Base-by-base conservation (phyloP, 345 rosid genomes). In the Hypericum androsaemum region DNA sequence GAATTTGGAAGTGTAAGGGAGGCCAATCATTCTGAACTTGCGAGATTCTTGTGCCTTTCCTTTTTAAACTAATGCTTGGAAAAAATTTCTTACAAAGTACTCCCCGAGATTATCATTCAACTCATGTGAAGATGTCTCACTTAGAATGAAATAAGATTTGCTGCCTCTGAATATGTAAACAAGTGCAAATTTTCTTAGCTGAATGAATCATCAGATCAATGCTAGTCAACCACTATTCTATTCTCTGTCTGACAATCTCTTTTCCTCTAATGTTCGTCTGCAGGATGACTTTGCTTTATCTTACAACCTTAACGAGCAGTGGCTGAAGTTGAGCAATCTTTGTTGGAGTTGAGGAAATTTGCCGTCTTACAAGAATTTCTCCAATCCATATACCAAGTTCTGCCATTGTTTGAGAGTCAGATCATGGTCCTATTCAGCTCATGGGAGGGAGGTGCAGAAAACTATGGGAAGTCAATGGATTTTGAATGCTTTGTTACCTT, bases 351-450 rank as follows among this genome's bases (percentile, higher is more conserved):
- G 32, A 52, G 37, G 50, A 43, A 39, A 41, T 12, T 35, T 57
- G 16, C 42, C 48, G 51, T 63, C 60, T 77, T 77, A 84, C 69
- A 84, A 50, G 62, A 92, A 70, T 60, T 92, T 87, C 79, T 92
- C 89, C 65, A 84, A 71, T 67, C 95, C 96, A 62, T 81, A 83
- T 50, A 84, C 83, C 77, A 92, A 70, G 73, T 83, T 88, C 96
- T 92, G 94, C 66, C 53, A 46, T 39, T 57, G 51, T 39, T 53
- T 11, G 50, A 40, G 70, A 49, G 47, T 53, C 6, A n/a, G 36
- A 36, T 17, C 64, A 32, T 47, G 41, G 49, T 35, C 42, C 56
- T 42, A 56, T 56, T 62, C 49, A 46, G 15, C 32, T 22, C 32
- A 22, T 22, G 38, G 63, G 58, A 16, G 58, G 40, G 12, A 45